Evolutionary conservation across 768 basidiomycete species (phyloP).

Genomic region (Amanita brunnescens): DNA sequence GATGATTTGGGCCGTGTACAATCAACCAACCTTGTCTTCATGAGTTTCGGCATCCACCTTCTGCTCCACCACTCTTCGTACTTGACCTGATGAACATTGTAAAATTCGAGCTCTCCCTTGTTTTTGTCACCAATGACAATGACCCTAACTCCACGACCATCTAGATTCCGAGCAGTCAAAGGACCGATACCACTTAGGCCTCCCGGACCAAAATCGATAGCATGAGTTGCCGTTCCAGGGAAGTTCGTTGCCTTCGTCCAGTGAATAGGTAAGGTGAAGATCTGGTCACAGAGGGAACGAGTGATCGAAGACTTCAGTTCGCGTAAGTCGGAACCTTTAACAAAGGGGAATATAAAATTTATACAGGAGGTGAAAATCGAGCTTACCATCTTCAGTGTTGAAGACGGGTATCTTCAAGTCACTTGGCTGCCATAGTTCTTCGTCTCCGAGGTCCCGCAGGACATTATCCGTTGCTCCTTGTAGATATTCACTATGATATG

Average conservation of each 20-base stretch:
- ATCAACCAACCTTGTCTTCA: slow-evolving; percentile 73
- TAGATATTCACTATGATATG: slow-evolving; percentile 91
- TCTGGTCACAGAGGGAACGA: slow-evolving; percentile 84
- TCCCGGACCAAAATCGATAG: slow-evolving; percentile 94
- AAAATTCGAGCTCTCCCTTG: slow-evolving; percentile 84
- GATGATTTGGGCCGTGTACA: slow-evolving; percentile 9
- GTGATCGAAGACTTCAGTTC: slow-evolving; percentile 62
- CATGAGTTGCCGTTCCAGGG: slow-evolving; percentile 86
- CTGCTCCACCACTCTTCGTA: slow-evolving; percentile 89
- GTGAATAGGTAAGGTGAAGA: slow-evolving; percentile 87
- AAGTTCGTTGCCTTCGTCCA: slow-evolving; percentile 89
- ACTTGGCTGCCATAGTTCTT: slow-evolving; percentile 66
- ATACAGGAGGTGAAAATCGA: slow-evolving; percentile 3
- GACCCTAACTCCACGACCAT: slow-evolving; percentile 88
- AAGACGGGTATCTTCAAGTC: slow-evolving; percentile 81
- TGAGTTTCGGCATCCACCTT: slow-evolving; percentile 75
- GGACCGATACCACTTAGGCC: slow-evolving; percentile 90
- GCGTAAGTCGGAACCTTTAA: slow-evolving; percentile 79
- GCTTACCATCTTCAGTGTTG: slow-evolving; percentile 86
- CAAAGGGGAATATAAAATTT: slow-evolving; percentile 10
- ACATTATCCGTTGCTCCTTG: slow-evolving; percentile 66
- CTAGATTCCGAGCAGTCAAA: slow-evolving; percentile 81
- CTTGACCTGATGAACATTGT: slow-evolving; percentile 51
- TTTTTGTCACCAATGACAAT: slow-evolving; percentile 87
- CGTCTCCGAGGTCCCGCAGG: slow-evolving; percentile 58